A percentile compares a stretch with the other conserved stretches of the same genome.
These are phyloP conservation scores for Wickerhamiella occidentalis DNA, from an alignment of 805 yeast species.

Conservation along the genomic window DNA sequence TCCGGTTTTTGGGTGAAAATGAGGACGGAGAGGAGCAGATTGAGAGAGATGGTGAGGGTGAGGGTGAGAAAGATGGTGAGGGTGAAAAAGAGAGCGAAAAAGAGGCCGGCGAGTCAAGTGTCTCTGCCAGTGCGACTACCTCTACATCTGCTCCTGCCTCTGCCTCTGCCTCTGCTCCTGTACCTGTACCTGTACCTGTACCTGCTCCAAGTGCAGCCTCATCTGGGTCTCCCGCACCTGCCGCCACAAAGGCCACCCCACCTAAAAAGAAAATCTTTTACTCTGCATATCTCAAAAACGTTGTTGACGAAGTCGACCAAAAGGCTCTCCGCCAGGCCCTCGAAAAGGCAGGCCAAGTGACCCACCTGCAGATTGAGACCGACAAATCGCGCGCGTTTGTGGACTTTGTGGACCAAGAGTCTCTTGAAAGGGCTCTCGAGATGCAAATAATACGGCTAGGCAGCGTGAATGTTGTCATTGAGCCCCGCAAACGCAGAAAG, in stretches of 20 bases:
- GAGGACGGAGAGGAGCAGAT: constrained; percentile 22
- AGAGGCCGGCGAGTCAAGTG: background rate
- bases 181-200: too few relatives aligned
- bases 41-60: background rate
- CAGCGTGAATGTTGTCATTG: constrained; percentile 8
- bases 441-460: constrained; percentile 4
- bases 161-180: too few relatives aligned
- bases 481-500: constrained; percentile 12
- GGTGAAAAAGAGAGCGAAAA: background rate
- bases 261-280: constrained; percentile 10
- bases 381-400: constrained; percentile 29
- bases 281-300: constrained; percentile 30
- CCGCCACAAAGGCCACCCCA: constrained; percentile 3
- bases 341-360: constrained; percentile 24
- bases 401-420: constrained; percentile 22
- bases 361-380: constrained; percentile 28
- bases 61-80: background rate
- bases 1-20: constrained; percentile 29
- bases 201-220: background rate
- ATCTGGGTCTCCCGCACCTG: constrained; percentile 9
- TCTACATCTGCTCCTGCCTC: too few relatives aligned
- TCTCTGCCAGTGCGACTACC: too few relatives aligned
- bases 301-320: constrained; percentile 23
- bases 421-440: constrained; percentile 12
- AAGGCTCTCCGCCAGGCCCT: constrained; percentile 24